Percentiles rank a stretch among this genome's conserved stretches.
Conservation (phyloP, 1,139 yeast genomes). For the Yamadazyma membranifaciens region DNA sequence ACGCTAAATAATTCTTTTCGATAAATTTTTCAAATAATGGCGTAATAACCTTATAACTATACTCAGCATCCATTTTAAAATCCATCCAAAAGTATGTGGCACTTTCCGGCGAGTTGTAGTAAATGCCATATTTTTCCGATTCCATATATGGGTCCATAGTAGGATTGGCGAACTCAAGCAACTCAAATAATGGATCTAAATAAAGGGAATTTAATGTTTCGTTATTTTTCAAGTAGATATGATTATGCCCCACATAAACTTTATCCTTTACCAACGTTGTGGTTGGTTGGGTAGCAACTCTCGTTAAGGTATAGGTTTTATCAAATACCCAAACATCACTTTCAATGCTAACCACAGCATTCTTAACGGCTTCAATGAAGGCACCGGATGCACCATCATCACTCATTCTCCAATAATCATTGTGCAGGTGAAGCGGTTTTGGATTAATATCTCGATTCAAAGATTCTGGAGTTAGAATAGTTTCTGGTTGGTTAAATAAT, state of each 20-base stretch:
- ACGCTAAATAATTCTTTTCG: constrained; percentile 32
- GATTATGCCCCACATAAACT: constrained; percentile 69
- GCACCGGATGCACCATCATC: constrained; percentile 32
- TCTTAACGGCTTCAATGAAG: constrained; percentile 56
- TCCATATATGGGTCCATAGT: constrained; percentile 12
- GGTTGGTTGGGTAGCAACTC: constrained; percentile 20
- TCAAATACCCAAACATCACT: constrained; percentile 67
- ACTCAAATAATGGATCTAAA: constrained; percentile 48
- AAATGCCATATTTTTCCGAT: constrained; percentile 28
- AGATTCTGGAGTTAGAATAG: constrained; percentile 8
- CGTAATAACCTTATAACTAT: constrained; percentile 30
- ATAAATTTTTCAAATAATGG: constrained; percentile 32
- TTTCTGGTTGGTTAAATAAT: background rate
- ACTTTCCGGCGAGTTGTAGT: constrained; percentile 39
- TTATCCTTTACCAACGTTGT: constrained; percentile 29
- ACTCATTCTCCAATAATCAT: constrained; percentile 65
- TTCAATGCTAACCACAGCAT: constrained; percentile 64
- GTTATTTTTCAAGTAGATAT: constrained; percentile 39
- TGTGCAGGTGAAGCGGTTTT: constrained; percentile 66
- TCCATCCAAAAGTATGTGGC: constrained; percentile 44
- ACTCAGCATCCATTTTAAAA: constrained; percentile 36
- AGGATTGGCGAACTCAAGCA: constrained; percentile 49
- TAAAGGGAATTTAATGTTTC: constrained; percentile 53
- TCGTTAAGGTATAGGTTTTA: constrained; percentile 21
- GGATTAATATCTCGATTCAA: constrained; percentile 51